Base-by-base conservation (phyloP, 495 filamentous ascomycete genomes). In the Penicillium psychrofluorescens region DNA sequence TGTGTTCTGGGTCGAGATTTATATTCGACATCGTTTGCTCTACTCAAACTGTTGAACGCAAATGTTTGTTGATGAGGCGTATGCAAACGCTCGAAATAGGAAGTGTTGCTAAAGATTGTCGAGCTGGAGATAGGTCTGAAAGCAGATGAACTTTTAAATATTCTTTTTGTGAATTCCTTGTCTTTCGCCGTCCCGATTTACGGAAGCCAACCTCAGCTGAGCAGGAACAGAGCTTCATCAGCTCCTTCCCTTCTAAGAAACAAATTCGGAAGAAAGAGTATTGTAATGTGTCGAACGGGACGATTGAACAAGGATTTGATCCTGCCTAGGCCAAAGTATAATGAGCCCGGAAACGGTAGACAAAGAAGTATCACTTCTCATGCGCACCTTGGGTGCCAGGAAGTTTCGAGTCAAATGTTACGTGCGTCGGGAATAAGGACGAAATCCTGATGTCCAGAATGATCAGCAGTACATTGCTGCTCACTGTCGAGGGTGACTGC, bases 1-100 rank as follows among this genome's bases (percentile, higher is more conserved):
- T 62, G 31, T 68, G 64, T 4, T 41, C 46, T 9, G 66, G 66
- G 38, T 70, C 66, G 2, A 65, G 59, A 32, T 54, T 40, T 40
- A 58, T 12, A 10, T 49, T 22, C 1, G 55, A 49, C 4, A 40
- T 14, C 12, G 50, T 45, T 22, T 22, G 22, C 22, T 22, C 22
- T 22, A 2, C 6, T 22, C 6, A 22, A 22, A 22, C 22, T 22
- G 22, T 22, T 22, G 22, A 22, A 3, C 0, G 4, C 22, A 22
- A 22, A 22, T 37, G 33, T 22, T 22, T 22, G 22, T 34, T 37
- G 29, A 4, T 1, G 22, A 33, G 12, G 35, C n/a, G 36, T 34
- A 44, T 36, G 43, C 38, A 33, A 27, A 15, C 29, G 4, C 22
- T 37, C 38, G 27, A 15, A 41, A 36, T 31, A 28, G 46, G 43